Conservation (phyloP, 768 basidiomycete genomes). For the Psilocybe azurescens region DNA sequence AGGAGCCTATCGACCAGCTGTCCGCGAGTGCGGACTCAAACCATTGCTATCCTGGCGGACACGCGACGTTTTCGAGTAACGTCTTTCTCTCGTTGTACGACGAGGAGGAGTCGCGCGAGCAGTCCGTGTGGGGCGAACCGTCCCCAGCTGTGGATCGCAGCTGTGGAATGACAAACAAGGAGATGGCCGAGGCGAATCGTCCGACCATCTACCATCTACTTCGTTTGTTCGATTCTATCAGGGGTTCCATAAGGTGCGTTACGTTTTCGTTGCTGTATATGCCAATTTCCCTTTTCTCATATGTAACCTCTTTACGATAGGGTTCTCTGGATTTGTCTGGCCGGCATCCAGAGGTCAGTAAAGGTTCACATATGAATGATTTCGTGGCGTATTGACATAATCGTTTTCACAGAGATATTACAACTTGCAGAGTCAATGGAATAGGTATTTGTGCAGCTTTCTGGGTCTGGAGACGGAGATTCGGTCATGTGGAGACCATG, state of each 20-base stretch:
- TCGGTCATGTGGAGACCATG: conserved; percentile 1
- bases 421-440: conserved; percentile 27
- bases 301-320: conserved; percentile 8
- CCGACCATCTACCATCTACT: conserved; percentile 25
- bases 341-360: conserved; percentile 25
- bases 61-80: conserved; percentile 18
- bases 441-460: conserved; percentile 24
- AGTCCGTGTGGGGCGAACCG: conserved; percentile 10
- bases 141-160: neutral
- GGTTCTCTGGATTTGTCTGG: conserved; percentile 30
- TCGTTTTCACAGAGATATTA: conserved; percentile 25
- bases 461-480: conserved; percentile 19
- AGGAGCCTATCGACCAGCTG: neutral
- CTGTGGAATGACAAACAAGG: neutral
- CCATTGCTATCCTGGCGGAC: conserved; percentile 20
- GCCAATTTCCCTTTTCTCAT: conserved; percentile 3
- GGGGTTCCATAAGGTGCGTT: conserved; percentile 26
- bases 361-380: neutral
- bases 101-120: conserved; percentile 26
- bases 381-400: neutral
- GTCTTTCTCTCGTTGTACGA: conserved; percentile 29
- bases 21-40: conserved; percentile 3
- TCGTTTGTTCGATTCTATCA: conserved; percentile 26
- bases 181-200: conserved; percentile 10
- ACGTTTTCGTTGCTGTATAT: neutral